Conservation (phyloP, 2,329 filamentous ascomycete species). For the Zasmidium citrigriseum region DNA sequence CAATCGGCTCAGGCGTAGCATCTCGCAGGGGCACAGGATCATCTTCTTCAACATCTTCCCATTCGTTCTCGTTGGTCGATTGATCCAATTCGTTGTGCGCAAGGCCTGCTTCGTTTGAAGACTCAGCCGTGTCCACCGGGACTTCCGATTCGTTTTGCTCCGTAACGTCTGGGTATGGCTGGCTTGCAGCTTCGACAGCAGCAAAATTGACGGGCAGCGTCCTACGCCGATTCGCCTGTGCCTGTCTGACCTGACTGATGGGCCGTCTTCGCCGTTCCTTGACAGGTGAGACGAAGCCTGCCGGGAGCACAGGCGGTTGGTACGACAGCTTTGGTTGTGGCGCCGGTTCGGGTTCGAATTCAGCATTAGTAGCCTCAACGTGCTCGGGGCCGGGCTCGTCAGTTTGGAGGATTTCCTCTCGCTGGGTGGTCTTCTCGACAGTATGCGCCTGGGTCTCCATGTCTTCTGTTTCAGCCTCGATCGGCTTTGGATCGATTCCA, state of each 20-base stretch:
- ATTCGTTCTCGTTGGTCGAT: conserved; percentile 17
- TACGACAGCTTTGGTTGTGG: neutral
- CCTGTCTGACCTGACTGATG: conserved; percentile 20
- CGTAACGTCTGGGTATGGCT: neutral
- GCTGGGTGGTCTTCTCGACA: neutral
- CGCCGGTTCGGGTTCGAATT: neutral
- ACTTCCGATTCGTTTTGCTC: neutral
- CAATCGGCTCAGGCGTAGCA: neutral
- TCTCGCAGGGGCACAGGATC: neutral
- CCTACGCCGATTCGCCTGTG: conserved; percentile 23
- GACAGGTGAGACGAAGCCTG: conserved; percentile 35
- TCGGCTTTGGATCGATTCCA: too few species aligned
- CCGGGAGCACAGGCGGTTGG: conserved; percentile 15
- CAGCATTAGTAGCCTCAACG: neutral
- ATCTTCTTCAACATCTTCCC: conserved; percentile 27
- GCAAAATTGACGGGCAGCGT: conserved; percentile 33
- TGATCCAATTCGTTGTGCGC: neutral
- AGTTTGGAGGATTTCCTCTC: neutral
- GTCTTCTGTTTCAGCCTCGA: neutral
- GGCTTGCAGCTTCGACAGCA: neutral
- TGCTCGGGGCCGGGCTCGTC: neutral
- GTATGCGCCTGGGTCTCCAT: neutral
- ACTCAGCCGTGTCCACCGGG: neutral
- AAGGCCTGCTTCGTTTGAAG: neutral
- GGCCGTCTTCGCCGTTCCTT: conserved; percentile 23